Percentiles rank a stretch among this genome's conserved stretches.
Evolutionary conservation across 257 asterid species (phyloP).

Genomic region (Paulownia fortunei): DNA sequence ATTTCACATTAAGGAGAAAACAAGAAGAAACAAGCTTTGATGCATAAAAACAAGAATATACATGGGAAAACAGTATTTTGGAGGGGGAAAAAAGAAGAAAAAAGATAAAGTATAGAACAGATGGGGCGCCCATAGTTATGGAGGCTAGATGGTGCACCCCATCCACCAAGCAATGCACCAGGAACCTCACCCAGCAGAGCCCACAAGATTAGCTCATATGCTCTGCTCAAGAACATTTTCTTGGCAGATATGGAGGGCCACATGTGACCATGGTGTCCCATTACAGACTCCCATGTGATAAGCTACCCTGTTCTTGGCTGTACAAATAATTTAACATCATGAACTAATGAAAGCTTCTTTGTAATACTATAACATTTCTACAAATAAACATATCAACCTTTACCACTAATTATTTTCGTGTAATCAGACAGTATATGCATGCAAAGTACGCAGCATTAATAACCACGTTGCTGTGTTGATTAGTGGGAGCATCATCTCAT

Average conservation of each 20-base stretch:
- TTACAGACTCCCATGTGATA: constrained; percentile 35
- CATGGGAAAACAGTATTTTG: too few relatives aligned
- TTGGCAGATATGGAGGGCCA: constrained; percentile 11
- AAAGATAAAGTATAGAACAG: background rate
- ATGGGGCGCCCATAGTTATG: background rate
- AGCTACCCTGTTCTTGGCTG: constrained; percentile 30
- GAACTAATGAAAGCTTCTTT: background rate
- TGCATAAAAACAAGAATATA: too few relatives aligned
- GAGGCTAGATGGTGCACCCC: constrained; percentile 33
- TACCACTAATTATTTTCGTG: background rate
- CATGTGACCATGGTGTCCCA: constrained; percentile 28
- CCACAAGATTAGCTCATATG: background rate
- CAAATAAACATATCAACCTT: background rate
- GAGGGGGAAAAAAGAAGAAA: background rate
- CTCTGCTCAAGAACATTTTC: background rate
- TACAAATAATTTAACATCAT: background rate
- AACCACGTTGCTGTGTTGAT: constrained; percentile 38
- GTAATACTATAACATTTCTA: background rate
- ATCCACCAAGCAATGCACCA: constrained; percentile 33
- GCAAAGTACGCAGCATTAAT: constrained; percentile 35
- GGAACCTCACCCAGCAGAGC: constrained; percentile 2
- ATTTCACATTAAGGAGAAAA: too few relatives aligned
- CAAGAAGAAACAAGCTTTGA: too few relatives aligned
- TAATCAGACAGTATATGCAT: constrained; percentile 18
- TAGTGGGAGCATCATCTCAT: constrained; percentile 22